phyloP scores from a whole-genome alignment of 129 eudicot species.

The Pulicaria dysenterica region DNA sequence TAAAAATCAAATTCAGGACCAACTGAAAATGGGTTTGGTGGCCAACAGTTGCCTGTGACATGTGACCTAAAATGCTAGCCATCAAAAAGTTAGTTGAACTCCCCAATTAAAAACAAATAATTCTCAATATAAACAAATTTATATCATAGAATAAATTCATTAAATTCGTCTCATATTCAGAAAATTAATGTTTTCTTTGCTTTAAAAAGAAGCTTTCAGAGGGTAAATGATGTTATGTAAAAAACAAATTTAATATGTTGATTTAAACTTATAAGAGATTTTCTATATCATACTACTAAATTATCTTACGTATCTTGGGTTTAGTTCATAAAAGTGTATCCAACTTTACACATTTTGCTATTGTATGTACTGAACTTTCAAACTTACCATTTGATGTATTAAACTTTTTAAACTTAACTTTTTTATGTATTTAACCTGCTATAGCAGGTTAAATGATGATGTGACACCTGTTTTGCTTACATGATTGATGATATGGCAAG shows the following conservation, averaged over 20 bases:
- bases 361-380: too few relatives aligned
- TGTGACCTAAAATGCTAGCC: conserved; percentile 28
- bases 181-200: neutral
- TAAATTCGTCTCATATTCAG: neutral
- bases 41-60: conserved; percentile 37
- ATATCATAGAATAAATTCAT: neutral
- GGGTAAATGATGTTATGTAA: neutral
- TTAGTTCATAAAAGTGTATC: too few relatives aligned
- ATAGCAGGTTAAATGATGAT: too few relatives aligned
- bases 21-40: conserved; percentile 30
- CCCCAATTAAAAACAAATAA: conserved; percentile 5
- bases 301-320: too few relatives aligned
- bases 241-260: neutral
- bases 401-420: too few relatives aligned
- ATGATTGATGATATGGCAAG: too few relatives aligned
- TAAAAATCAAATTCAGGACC: conserved; percentile 14
- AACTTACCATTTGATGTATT: too few relatives aligned
- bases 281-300: too few relatives aligned
- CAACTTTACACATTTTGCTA: too few relatives aligned
- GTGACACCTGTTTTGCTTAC: too few relatives aligned
- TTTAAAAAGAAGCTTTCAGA: neutral
- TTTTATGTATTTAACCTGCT: too few relatives aligned
- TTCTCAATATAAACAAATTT: neutral
- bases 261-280: neutral
- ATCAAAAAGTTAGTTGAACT: conserved; percentile 36